Evolutionary conservation across 2,329 filamentous ascomycete genomes (phyloP).

Genomic region (Fusarium veterinarium): DNA sequence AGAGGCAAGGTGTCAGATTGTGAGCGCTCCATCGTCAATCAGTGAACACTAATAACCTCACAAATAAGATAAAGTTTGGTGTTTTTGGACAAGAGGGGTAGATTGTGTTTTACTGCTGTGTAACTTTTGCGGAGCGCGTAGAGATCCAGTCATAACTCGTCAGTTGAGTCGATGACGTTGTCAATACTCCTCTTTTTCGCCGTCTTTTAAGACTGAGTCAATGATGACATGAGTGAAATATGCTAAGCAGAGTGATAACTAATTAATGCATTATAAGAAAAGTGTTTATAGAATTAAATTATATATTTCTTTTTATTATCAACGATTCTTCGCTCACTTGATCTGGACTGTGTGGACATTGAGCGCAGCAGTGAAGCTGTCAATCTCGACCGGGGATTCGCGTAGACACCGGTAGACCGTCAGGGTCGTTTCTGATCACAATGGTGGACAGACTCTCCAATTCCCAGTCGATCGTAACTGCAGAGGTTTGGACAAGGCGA

Average conservation of each 20-base stretch:
- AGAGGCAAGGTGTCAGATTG: conserved; percentile 39
- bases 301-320: accelerated
- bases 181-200: conserved; percentile 5
- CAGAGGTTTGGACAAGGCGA: neutral
- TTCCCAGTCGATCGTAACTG: neutral
- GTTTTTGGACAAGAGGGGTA: conserved; percentile 17
- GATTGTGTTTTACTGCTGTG: neutral
- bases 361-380: neutral
- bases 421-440: accelerated
- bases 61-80: neutral
- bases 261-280: too few species aligned
- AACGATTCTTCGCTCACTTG: accelerated
- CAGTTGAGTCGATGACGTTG: conserved; percentile 29
- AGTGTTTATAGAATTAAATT: neutral
- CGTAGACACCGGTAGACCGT: neutral
- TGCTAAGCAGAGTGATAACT: accelerated
- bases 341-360: neutral
- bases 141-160: conserved; percentile 24
- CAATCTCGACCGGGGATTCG: neutral
- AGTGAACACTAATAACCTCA: neutral
- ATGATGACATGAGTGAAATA: conserved; percentile 15
- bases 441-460: accelerated
- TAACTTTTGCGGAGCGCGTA: neutral
- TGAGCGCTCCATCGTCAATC: conserved; percentile 6
- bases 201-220: neutral